phyloP scores from a whole-genome alignment of 805 yeast species.

The Saturnispora kantuleensis region DNA sequence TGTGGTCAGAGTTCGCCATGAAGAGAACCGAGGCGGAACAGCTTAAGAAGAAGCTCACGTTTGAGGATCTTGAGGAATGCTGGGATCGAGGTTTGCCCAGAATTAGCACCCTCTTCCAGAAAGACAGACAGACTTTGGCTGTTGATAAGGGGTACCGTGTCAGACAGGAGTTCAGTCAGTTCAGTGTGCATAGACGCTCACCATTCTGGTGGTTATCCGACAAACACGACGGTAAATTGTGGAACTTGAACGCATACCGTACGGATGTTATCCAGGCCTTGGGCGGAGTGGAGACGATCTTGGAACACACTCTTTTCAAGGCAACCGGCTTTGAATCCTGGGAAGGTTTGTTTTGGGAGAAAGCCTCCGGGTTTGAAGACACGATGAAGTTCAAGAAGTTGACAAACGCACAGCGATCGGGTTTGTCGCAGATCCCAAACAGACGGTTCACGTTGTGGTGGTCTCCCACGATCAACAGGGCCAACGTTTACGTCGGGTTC shows the following conservation, averaged over 20 bases:
- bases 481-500: slow-evolving; percentile 96
- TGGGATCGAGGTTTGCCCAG: slow-evolving; percentile 98
- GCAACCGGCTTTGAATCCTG: slow-evolving; percentile 97
- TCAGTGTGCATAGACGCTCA: slow-evolving; percentile 57
- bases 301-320: slow-evolving; percentile 89
- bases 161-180: slow-evolving; percentile 70
- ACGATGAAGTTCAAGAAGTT: slow-evolving; percentile 88
- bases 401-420: slow-evolving; percentile 96
- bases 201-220: slow-evolving; percentile 97
- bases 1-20: slow-evolving; percentile 94
- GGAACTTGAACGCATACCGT: slow-evolving; percentile 89
- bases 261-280: slow-evolving; percentile 94
- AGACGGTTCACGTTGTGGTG: slow-evolving; percentile 97
- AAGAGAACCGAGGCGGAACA: slow-evolving; percentile 80
- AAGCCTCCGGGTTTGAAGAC: slow-evolving; percentile 95
- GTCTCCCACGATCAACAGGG: slow-evolving; percentile 98
- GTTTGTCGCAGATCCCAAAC: slow-evolving; percentile 94
- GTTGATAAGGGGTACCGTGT: slow-evolving; percentile 90
- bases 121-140: slow-evolving; percentile 88
- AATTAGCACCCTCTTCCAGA: slow-evolving; percentile 88
- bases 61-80: slow-evolving; percentile 86
- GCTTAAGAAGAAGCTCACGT: slow-evolving; percentile 75
- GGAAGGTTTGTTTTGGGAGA: slow-evolving; percentile 99
- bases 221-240: slow-evolving; percentile 89
- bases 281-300: slow-evolving; percentile 93